Conservation (phyloP, 1,284 basidiomycete species). For the Fomitopsis betulina region DNA sequence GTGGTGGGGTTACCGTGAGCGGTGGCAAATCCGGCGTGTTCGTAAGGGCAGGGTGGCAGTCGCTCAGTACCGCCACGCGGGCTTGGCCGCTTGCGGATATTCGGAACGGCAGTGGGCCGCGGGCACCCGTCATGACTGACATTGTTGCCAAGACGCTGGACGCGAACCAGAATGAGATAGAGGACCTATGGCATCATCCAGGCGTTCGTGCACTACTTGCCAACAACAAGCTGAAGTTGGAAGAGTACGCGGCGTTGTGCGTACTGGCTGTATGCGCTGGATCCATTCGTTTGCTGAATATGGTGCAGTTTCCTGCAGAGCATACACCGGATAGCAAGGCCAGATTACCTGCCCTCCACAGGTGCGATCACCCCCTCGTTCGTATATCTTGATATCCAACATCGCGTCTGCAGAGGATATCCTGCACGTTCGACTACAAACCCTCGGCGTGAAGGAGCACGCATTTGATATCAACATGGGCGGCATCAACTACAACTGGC, state of each 20-base stretch:
- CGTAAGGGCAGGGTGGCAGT: conserved; percentile 66
- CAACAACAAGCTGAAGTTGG: conserved; percentile 56
- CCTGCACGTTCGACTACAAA: conserved; percentile 72
- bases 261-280: conserved; percentile 22
- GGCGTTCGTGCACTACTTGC: conserved; percentile 52
- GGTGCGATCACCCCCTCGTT: conserved; percentile 34
- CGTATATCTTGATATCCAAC: neutral
- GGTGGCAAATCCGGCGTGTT: conserved; percentile 59
- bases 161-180: conserved; percentile 44
- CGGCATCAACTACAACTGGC: conserved; percentile 62
- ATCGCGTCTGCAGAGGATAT: conserved; percentile 51
- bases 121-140: conserved; percentile 35
- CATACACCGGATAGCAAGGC: conserved; percentile 58
- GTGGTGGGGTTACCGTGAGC: conserved; percentile 52
- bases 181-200: conserved; percentile 64
- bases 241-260: conserved; percentile 75
- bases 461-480: conserved; percentile 62
- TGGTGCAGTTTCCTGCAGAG: conserved; percentile 58
- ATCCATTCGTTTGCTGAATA: neutral
- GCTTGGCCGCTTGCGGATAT: conserved; percentile 35
- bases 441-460: conserved; percentile 73
- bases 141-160: conserved; percentile 54
- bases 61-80: conserved; percentile 43
- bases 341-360: conserved; percentile 66
- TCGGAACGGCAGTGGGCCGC: conserved; percentile 28